Conservation (phyloP, 106 monocot species). For the Dioscorea alata region DNA sequence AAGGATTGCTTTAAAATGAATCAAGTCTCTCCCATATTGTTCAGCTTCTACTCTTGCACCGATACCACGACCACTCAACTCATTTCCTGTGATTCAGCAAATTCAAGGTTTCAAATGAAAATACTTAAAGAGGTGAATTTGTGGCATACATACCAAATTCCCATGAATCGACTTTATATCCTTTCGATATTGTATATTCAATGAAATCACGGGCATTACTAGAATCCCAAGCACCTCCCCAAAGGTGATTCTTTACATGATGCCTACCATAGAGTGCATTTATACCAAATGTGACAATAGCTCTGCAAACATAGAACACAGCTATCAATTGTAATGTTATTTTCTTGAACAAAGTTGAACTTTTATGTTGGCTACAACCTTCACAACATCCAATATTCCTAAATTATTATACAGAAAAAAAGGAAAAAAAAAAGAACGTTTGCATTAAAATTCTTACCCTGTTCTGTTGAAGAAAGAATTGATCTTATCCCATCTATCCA, state of each 20-base stretch:
- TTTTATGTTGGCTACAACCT: no score
- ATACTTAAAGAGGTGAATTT: neutral
- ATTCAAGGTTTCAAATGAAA: neutral
- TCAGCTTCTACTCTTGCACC: constrained; percentile 55
- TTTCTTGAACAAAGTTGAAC: no score
- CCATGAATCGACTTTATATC: constrained; percentile 87
- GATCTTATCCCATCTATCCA: constrained; percentile 77
- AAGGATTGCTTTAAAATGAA: constrained; percentile 46
- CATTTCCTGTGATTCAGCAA: constrained; percentile 56
- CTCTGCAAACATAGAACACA: constrained; percentile 34
- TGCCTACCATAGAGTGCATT: constrained; percentile 82
- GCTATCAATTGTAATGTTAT: no score
- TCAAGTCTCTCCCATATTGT: constrained; percentile 67
- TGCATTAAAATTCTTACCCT: constrained; percentile 31
- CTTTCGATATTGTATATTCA: constrained; percentile 72
- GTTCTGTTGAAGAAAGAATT: constrained; percentile 60
- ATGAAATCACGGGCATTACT: constrained; percentile 78
- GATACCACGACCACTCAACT: constrained; percentile 77
- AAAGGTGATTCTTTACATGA: constrained; percentile 12
- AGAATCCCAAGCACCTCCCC: constrained; percentile 79
- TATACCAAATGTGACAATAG: constrained; percentile 79
- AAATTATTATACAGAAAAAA: no score
- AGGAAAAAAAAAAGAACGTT: no score
- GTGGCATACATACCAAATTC: constrained; percentile 64
- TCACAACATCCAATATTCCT: no score